These are phyloP conservation scores for Staphylotrichum tortipilum DNA, from an alignment of 495 filamentous ascomycete genomes.

Conservation along the genomic window DNA sequence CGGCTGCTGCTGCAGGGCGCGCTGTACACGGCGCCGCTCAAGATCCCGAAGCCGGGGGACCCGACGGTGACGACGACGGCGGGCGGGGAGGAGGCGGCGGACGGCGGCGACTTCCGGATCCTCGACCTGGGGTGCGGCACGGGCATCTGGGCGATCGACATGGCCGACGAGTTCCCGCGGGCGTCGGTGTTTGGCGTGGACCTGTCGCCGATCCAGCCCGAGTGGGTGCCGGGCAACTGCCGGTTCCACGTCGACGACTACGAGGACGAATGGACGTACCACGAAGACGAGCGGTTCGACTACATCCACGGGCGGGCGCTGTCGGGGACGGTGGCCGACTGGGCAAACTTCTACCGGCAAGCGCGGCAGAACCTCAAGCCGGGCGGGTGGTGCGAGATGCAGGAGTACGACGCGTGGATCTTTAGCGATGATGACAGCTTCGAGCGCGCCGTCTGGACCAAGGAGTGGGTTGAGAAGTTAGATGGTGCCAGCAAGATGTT, in stretches of 20 bases:
- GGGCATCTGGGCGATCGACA: constrained; percentile 55
- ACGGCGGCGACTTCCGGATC: constrained; percentile 25
- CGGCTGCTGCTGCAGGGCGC: constrained; percentile 9
- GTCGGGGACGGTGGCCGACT: constrained; percentile 50
- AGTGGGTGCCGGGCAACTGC: constrained; percentile 43
- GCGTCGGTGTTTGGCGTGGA: constrained; percentile 37
- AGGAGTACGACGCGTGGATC: constrained; percentile 38
- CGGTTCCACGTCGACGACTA: constrained; percentile 52
- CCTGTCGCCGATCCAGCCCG: constrained; percentile 24
- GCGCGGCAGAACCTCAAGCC: constrained; percentile 45
- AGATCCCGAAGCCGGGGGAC: constrained; percentile 30
- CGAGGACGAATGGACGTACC: constrained; percentile 48
- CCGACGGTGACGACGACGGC: background rate
- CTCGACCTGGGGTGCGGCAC: constrained; percentile 56
- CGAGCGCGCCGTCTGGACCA: constrained; percentile 33
- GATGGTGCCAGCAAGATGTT: constrained; percentile 35
- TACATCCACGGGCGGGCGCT: constrained; percentile 55
- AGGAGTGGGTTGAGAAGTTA: constrained; percentile 38
- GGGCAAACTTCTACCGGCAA: constrained; percentile 44
- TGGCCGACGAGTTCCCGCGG: constrained; percentile 26
- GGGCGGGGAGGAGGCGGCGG: too few species aligned
- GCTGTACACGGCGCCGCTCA: constrained; percentile 42
- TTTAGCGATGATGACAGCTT: constrained; percentile 46
- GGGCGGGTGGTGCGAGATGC: constrained; percentile 53
- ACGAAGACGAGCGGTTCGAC: constrained; percentile 44